Percentiles rank a stretch among this genome's conserved stretches.
These are phyloP conservation scores for Phylloporus rhodoxanthus DNA, from an alignment of 768 basidiomycete species.

Conservation along the genomic window DNA sequence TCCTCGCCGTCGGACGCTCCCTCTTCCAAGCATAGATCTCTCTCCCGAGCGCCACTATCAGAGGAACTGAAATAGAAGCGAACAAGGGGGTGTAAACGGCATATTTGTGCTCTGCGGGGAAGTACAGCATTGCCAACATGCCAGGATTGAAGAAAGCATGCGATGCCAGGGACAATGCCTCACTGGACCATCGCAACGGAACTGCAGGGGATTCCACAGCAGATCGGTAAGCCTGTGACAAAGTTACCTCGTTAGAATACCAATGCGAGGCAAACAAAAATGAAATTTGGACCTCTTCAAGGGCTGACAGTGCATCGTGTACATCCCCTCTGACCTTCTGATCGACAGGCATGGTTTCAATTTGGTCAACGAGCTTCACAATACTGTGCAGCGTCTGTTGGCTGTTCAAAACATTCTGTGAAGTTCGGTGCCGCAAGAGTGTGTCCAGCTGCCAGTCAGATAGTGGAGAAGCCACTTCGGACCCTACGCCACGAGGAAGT, in stretches of 20 bases:
- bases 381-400: slow-evolving; percentile 79
- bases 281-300: slow-evolving; percentile 56
- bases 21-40: slow-evolving; percentile 64
- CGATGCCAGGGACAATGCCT: slow-evolving; percentile 62
- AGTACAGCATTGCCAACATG: slow-evolving; percentile 94
- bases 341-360: slow-evolving; percentile 89
- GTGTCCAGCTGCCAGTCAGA: slow-evolving; percentile 81
- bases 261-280: not conserved
- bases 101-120: slow-evolving; percentile 96
- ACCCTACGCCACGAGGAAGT: slow-evolving; percentile 45
- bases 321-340: slow-evolving; percentile 71
- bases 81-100: slow-evolving; percentile 96
- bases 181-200: slow-evolving; percentile 54
- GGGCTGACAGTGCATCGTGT: slow-evolving; percentile 57
- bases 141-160: slow-evolving; percentile 95
- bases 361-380: slow-evolving; percentile 75
- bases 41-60: slow-evolving; percentile 66
- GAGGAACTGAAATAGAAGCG: slow-evolving; percentile 80
- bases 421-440: slow-evolving; percentile 60
- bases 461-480: slow-evolving; percentile 29
- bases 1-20: slow-evolving; percentile 12
- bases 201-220: slow-evolving; percentile 16
- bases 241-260: slow-evolving; percentile 9
- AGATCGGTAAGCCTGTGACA: slow-evolving; percentile 20
- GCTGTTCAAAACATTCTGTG: slow-evolving; percentile 62